Evolutionary conservation across 257 asterid species (phyloP).

Genomic region (Rehmannia glutinosa): DNA sequence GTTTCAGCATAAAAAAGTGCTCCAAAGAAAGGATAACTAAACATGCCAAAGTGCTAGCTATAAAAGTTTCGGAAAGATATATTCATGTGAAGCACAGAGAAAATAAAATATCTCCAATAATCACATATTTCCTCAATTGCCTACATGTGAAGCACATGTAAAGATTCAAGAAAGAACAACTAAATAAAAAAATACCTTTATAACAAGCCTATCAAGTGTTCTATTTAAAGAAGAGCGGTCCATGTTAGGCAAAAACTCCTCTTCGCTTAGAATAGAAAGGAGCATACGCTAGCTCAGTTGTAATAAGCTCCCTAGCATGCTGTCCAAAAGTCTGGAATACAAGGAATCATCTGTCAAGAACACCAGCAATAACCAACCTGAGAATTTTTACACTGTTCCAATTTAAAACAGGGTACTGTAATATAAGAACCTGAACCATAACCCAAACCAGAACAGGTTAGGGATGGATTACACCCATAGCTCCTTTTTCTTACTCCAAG

Average conservation of each 20-base stretch:
- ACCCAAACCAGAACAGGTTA: not conserved
- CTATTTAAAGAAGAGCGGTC: conserved; percentile 54
- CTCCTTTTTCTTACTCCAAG: conserved; percentile 15
- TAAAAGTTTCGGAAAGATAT: not conserved
- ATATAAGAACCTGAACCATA: conserved; percentile 12
- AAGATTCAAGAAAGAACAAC: not conserved
- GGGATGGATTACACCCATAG: conserved; percentile 1
- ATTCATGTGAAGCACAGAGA: not conserved
- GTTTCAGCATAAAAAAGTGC: not conserved
- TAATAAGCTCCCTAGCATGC: conserved; percentile 99
- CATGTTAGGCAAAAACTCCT: conserved; percentile 78
- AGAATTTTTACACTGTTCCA: conserved; percentile 56
- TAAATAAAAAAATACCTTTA: conserved; percentile 52
- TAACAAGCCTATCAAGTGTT: conserved; percentile 74
- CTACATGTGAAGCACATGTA: conserved; percentile 2
- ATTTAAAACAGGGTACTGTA: conserved; percentile 14
- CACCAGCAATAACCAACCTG: conserved; percentile 86
- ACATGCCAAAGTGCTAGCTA: not conserved
- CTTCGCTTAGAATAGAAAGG: conserved; percentile 92
- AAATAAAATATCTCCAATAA: not conserved
- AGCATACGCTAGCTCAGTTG: conserved; percentile 88
- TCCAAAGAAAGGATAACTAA: not conserved
- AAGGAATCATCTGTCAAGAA: conserved; percentile 99
- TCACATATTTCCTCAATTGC: conserved; percentile 1
- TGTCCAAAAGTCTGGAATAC: conserved; percentile 99